A percentile compares a stretch with the other conserved stretches of the same genome.
phyloP scores from a whole-genome alignment of 305 asterid genomes.

The Fraxinus platypoda region DNA sequence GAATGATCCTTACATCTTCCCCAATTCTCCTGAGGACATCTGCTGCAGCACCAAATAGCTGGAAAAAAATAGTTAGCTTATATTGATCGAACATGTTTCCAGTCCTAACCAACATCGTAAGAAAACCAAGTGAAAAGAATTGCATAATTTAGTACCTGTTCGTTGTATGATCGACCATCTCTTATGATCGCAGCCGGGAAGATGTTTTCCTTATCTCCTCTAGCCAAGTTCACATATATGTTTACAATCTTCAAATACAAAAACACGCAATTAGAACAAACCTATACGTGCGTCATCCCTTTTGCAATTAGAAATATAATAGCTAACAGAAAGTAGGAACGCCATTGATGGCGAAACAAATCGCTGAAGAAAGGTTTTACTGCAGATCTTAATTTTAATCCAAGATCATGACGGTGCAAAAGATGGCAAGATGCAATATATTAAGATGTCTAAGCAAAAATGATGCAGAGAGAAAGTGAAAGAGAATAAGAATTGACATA shows the following conservation, averaged over 20 bases:
- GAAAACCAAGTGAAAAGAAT: neutral
- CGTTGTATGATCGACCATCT: slow-evolving; percentile 94
- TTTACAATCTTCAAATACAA: slow-evolving; percentile 69
- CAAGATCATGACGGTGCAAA: neutral
- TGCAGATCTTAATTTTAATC: neutral
- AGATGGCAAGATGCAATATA: neutral
- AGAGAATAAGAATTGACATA: neutral
- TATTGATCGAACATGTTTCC: neutral
- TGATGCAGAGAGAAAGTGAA: neutral
- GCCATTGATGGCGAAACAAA: neutral
- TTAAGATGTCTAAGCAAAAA: neutral
- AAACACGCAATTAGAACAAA: neutral
- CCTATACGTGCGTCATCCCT: neutral
- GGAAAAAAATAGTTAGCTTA: slow-evolving; percentile 25
- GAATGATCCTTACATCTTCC: slow-evolving; percentile 68
- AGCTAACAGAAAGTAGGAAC: neutral
- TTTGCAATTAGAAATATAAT: neutral
- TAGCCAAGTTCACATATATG: slow-evolving; percentile 87
- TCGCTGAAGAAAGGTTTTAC: neutral
- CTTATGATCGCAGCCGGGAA: slow-evolving; percentile 81
- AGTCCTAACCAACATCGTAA: neutral
- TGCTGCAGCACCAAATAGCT: slow-evolving; percentile 87
- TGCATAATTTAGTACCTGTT: slow-evolving; percentile 50
- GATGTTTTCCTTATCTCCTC: slow-evolving; percentile 72
- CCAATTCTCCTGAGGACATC: slow-evolving; percentile 77